phyloP scores from a whole-genome alignment of 345 rosid genomes.

The Populus alba region DNA sequence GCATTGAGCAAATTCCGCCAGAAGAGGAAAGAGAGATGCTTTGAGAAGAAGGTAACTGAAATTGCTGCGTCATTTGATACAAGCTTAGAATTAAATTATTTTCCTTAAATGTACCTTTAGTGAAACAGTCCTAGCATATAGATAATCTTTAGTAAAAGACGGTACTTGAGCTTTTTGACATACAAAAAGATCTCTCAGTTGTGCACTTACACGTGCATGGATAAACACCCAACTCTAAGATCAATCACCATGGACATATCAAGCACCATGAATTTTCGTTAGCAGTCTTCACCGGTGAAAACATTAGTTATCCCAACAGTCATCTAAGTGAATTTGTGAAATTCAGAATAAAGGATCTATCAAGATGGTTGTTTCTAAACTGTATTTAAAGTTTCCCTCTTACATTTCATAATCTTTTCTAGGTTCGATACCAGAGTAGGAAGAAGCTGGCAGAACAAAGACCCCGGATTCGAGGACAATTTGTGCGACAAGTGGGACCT shows the following conservation, averaged over 20 bases:
- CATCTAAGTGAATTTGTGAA: background rate
- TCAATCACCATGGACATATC: background rate
- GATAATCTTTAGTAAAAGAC: background rate
- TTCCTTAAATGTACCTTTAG: background rate
- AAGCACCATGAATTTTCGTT: background rate
- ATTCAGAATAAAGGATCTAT: background rate
- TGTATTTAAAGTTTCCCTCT: background rate
- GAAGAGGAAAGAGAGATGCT: conserved; percentile 64
- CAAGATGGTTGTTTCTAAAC: background rate
- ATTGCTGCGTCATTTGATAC: background rate
- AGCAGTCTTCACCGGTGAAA: background rate
- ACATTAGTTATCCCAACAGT: background rate
- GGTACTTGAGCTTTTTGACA: background rate
- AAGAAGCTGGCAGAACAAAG: conserved; percentile 57
- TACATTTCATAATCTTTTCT: conserved; percentile 1
- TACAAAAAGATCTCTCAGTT: background rate
- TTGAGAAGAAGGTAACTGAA: conserved; percentile 48
- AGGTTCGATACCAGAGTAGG: conserved; percentile 60
- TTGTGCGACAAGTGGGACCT: conserved; percentile 35
- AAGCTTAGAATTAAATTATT: background rate
- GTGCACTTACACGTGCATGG: background rate
- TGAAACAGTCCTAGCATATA: background rate
- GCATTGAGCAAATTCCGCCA: conserved; percentile 56
- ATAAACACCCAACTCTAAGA: background rate
- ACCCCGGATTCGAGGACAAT: conserved; percentile 54